These are phyloP conservation scores for Vaccinium vitisidaea DNA, from an alignment of 148 eudicot species.

Conservation along the genomic window DNA sequence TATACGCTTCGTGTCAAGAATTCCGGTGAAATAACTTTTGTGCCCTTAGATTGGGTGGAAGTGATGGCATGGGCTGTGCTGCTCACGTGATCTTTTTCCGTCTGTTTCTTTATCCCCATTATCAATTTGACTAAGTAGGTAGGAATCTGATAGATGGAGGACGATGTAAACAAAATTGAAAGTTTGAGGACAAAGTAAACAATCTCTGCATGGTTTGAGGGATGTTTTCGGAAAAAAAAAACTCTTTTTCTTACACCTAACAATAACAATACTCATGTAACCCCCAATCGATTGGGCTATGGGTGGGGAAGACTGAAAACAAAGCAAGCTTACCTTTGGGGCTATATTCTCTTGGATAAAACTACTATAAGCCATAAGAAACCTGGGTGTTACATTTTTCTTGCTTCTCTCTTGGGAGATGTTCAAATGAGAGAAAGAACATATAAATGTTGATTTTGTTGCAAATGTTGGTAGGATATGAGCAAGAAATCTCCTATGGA, in stretches of 20 bases:
- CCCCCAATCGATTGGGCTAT: not conserved
- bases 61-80: no score
- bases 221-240: no score
- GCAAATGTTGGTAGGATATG: constrained; percentile 45
- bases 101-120: no score
- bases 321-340: not conserved
- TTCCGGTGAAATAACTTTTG: no score
- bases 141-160: no score
- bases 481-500: constrained; percentile 94
- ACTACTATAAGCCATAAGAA: not conserved
- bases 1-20: no score
- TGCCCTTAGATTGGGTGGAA: no score
- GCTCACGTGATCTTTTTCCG: no score
- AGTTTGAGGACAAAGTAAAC: no score
- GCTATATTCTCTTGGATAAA: not conserved
- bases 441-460: not conserved
- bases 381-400: not conserved
- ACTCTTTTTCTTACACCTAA: not conserved
- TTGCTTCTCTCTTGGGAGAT: not conserved
- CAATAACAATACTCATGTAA: not conserved
- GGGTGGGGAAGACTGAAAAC: not conserved
- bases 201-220: no score
- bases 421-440: not conserved
- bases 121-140: no score
- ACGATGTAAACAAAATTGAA: no score